Evolutionary conservation across 306 rosid species (phyloP).

Genomic region (Adenanthera pavonina): DNA sequence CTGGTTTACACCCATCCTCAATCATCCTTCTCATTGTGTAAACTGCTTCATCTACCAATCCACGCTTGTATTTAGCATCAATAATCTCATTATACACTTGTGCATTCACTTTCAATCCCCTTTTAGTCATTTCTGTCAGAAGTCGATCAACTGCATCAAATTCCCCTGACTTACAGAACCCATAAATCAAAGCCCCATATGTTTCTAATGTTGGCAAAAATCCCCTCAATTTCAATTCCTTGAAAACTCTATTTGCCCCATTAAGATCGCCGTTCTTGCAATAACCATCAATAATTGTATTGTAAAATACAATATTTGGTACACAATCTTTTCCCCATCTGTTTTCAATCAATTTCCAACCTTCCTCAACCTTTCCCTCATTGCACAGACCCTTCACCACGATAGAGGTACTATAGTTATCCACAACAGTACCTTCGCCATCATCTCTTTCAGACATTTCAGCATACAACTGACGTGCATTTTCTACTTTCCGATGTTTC

Average conservation of each 20-base stretch:
- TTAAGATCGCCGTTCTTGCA: constrained; percentile 67
- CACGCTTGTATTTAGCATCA: constrained; percentile 65
- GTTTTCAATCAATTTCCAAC: constrained; percentile 60
- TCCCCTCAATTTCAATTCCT: constrained; percentile 73
- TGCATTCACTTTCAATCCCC: constrained; percentile 59
- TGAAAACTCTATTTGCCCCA: constrained; percentile 56
- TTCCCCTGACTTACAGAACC: constrained; percentile 72
- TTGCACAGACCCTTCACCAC: constrained; percentile 71
- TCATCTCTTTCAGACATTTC: constrained; percentile 58
- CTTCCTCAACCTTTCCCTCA: constrained; percentile 68
- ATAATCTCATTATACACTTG: constrained; percentile 67
- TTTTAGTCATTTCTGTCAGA: constrained; percentile 64
- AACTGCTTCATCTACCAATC: constrained; percentile 46
- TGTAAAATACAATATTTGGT: constrained; percentile 76
- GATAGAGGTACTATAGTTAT: constrained; percentile 76
- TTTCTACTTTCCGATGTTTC: constrained; percentile 48
- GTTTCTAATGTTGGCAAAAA: constrained; percentile 66
- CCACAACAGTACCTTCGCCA: constrained; percentile 39
- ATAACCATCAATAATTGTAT: constrained; percentile 71
- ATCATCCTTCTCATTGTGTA: constrained; percentile 56
- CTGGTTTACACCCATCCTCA: constrained; percentile 71
- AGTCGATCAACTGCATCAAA: constrained; percentile 62
- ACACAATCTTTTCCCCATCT: constrained; percentile 79
- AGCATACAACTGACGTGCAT: constrained; percentile 68
- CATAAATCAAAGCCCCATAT: constrained; percentile 69